Evolutionary conservation across 148 eudicot genomes (phyloP), one percentile per base, ranked within the genome.

Genomic region (Chenopodium suecicum): DNA sequence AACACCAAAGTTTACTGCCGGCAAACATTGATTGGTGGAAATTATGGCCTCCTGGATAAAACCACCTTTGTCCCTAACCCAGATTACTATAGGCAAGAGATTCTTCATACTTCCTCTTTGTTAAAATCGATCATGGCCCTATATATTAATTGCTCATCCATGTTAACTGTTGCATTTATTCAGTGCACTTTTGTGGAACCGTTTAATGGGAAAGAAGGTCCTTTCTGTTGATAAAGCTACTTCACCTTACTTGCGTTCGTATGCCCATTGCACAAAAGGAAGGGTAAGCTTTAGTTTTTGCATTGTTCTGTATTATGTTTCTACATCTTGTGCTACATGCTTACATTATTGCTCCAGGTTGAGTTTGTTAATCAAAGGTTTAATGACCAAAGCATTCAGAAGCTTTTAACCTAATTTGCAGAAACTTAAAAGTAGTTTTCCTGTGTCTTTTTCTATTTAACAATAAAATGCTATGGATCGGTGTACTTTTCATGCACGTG

Each of bases 181-280:
- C 83, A 95, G 98, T 80, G 98, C 98, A 37, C 96, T 95, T 80
- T 80, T 95, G 72, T 95, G 94, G 94, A 90, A 88, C 82, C 90
- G 84, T 50, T 88, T 95, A 74, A 95, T 95, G 98, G 97, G 98
- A 82, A 89, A 81, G 82, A 87, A 83, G 86, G 97, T 95, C 71
- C 95, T 95, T 80, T 82, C 83, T 74, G 90, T 92, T 78, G 81
- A 82, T 73, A 85, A 84, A 70, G 77, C 73, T 47, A 87, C 90
- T 68, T 85, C 93, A 10, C 89, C 93, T 73, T 75, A 88, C 83
- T 71, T 95, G 56, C 93, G 94, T 29, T 79, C 92, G 41, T 95
- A 93, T 77, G 94, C 96, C 73, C 98, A 93, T 85, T 95, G 98
- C 77, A 76, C 97, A 23, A 92, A 89, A 85, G 92, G 88, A 86